Conservation (phyloP, 208 protist species). For the Crithidia fasciculata region DNA sequence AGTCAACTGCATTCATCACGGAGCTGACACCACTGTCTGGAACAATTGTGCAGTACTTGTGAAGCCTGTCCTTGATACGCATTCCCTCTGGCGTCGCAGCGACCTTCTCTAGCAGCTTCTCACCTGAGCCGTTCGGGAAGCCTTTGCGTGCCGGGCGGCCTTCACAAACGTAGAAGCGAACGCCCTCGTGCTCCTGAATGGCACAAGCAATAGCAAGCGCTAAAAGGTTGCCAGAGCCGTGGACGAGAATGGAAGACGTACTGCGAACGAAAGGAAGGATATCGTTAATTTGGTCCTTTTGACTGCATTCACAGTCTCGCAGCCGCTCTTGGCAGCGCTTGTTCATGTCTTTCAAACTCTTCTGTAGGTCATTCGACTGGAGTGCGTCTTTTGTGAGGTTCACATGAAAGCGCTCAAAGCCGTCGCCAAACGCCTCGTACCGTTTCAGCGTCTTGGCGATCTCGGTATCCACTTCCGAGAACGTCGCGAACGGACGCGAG, state of each 20-base stretch:
- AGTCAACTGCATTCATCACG: conserved; percentile 93
- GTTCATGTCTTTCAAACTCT: conserved; percentile 72
- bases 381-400: conserved; percentile 69
- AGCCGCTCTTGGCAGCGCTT: conserved; percentile 57
- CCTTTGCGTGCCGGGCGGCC: conserved; percentile 55
- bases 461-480: conserved; percentile 81
- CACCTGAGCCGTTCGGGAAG: conserved; percentile 64
- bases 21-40: conserved; percentile 89
- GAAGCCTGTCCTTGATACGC: conserved; percentile 61
- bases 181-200: conserved; percentile 81
- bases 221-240: conserved; percentile 79
- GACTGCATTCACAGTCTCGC: conserved; percentile 69
- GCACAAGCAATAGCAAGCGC: conserved; percentile 79
- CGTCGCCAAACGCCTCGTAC: conserved; percentile 78
- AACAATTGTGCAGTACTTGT: conserved; percentile 81
- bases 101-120: conserved; percentile 54
- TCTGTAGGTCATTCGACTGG: conserved; percentile 51
- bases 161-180: conserved; percentile 88
- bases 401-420: conserved; percentile 79
- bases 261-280: conserved; percentile 84
- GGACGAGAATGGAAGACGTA: conserved; percentile 82
- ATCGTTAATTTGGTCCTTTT: conserved; percentile 86
- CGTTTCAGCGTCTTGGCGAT: conserved; percentile 69
- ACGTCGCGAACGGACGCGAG: conserved; percentile 67
- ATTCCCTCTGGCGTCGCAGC: conserved; percentile 63